Evolutionary conservation across 768 basidiomycete genomes (phyloP), one percentile per base, ranked within the genome.

Genomic region (Hortiboletus campestris): DNA sequence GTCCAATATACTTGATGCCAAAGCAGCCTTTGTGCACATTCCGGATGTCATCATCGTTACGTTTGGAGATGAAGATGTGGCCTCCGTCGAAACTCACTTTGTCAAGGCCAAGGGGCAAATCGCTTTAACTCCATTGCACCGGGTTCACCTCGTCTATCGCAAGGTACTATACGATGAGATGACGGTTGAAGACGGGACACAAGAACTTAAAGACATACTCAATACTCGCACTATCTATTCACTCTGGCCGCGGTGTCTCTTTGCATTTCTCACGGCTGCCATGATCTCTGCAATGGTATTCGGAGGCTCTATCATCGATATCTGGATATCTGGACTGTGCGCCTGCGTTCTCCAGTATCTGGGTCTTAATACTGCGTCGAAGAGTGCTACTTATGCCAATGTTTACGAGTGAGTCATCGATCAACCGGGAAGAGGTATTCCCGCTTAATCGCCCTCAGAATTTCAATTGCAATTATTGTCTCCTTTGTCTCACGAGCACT

Each of bases 341-440:
- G 86, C 86, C 11, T 81, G 81, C 54, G 68, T 85, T 47, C 75
- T 95, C 47, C 88, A 91, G 63, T 91, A 88, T 68, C 77, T 94
- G 42, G 90, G 91, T 36, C 75, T 94, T 46, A 87, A 85, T 64
- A 84, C 89, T 10, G 92, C 93, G 4, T 82, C 86, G 61, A 92
- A 89, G 72, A 94, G 88, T 62, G 81, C 89, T 1, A 88, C 91
- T 74, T 95, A 94, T 71, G 91, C 92, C n/a, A 95, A 93, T 64
- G 91, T 95, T 54, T 96, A 94, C 65, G 94, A 96, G 94, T 94
- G 68, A 70, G 91, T 77, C 22, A 6, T 32, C 43, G 36, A 36
- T 38, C 48, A 46, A 28, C 36, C 10, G 14, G n/a, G 38, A 48
- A 8, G 3, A n/a, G n/a, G 22, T 12, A 22, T 51, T 22, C 40